These are phyloP conservation scores for Alternaria metachromatica DNA, from an alignment of 2,329 filamentous ascomycete species.

Conservation along the genomic window DNA sequence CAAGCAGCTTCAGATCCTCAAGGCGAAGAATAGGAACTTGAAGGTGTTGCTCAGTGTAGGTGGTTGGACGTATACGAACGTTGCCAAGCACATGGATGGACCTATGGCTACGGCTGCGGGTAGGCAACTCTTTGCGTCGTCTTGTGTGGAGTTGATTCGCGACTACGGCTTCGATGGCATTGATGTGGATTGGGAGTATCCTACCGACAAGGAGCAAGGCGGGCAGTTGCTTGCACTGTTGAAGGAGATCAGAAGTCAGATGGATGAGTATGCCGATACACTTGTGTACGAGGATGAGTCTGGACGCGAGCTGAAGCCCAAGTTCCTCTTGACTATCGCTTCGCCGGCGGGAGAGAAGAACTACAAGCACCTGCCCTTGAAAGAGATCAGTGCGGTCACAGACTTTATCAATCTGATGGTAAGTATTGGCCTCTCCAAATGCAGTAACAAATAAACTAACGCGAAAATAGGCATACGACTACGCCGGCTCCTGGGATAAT, in stretches of 20 bases:
- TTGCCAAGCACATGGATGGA: constrained; percentile 70
- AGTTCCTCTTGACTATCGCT: constrained; percentile 55
- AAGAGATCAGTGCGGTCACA: constrained; percentile 50
- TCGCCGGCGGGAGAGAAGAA: constrained; percentile 54
- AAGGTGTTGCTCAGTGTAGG: constrained; percentile 85
- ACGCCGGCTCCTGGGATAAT: constrained; percentile 79
- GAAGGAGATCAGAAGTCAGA: constrained; percentile 45
- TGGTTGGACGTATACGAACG: constrained; percentile 74
- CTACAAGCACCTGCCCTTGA: constrained; percentile 51
- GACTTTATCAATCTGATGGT: constrained; percentile 61
- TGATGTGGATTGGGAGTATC: constrained; percentile 59
- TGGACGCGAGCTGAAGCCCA: constrained; percentile 35
- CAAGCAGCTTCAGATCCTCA: constrained; percentile 78
- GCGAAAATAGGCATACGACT: constrained; percentile 51
- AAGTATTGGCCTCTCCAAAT: background rate
- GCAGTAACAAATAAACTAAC: background rate
- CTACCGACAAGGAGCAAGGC: constrained; percentile 50
- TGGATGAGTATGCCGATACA: constrained; percentile 50
- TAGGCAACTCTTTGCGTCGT: constrained; percentile 70
- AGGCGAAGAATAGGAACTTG: constrained; percentile 76
- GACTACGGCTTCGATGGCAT: constrained; percentile 73
- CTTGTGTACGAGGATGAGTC: constrained; percentile 28
- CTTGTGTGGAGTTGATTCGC: constrained; percentile 76
- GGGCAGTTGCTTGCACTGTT: constrained; percentile 50
- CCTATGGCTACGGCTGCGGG: constrained; percentile 69